These are phyloP conservation scores for Fennellomyces sp. DNA, from an alignment of 371 early-diverging fungal species.

Conservation along the genomic window DNA sequence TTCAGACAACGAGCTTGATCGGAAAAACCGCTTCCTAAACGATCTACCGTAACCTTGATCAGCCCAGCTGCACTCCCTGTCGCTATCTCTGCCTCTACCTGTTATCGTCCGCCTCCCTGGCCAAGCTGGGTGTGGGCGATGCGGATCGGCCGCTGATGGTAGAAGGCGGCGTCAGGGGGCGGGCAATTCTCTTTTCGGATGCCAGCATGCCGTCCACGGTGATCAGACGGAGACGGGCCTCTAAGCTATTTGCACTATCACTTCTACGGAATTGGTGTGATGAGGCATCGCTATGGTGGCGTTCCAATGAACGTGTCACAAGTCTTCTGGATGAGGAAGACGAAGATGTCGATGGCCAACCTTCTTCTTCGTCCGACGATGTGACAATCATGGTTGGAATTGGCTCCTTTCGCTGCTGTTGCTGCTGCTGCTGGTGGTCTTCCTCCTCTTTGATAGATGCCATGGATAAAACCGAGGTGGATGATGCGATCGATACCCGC, in stretches of 20 bases:
- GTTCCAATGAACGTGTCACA: background rate
- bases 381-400: constrained; percentile 3
- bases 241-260: background rate
- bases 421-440: background rate
- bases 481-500: background rate
- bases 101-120: background rate
- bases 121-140: background rate
- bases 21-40: background rate
- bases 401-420: background rate
- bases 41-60: no score
- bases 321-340: background rate
- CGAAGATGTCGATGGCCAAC: background rate
- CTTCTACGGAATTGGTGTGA: background rate
- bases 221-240: background rate
- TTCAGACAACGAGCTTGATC: background rate
- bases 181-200: background rate
- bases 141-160: background rate
- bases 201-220: background rate
- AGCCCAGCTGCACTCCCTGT: no score
- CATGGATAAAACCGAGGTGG: background rate
- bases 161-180: background rate
- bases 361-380: background rate
- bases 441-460: background rate
- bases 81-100: no score
- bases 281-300: background rate